These are phyloP conservation scores for Colletotrichum tabaci DNA, from an alignment of 2,329 filamentous ascomycete species.

Conservation along the genomic window DNA sequence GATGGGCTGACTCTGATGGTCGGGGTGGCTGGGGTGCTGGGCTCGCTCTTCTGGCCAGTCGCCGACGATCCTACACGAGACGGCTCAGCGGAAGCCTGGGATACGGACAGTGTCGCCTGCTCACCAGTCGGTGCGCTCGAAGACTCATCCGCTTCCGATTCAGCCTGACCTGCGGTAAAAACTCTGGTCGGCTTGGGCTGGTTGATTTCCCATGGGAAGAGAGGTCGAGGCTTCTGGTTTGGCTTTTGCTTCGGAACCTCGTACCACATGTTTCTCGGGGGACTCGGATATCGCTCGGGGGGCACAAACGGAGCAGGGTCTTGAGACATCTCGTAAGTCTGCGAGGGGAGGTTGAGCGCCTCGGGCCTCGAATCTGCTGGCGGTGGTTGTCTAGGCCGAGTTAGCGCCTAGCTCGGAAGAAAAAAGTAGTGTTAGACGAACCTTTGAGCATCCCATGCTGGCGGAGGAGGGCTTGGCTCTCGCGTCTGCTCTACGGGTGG, in stretches of 20 bases:
- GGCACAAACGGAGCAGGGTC: constrained; percentile 83
- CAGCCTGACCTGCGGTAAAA: constrained; percentile 61
- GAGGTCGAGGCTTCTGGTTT: constrained; percentile 72
- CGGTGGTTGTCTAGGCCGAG: constrained; percentile 71
- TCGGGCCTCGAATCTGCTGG: constrained; percentile 82
- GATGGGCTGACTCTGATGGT: constrained; percentile 62
- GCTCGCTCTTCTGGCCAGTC: constrained; percentile 55
- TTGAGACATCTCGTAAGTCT: constrained; percentile 87
- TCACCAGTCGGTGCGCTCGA: constrained; percentile 47
- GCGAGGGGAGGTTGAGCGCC: constrained; percentile 84
- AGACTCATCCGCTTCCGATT: constrained; percentile 47
- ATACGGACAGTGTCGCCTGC: constrained; percentile 42
- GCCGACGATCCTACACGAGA: constrained; percentile 53
- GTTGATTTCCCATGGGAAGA: constrained; percentile 93
- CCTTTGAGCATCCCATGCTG: constrained; percentile 70
- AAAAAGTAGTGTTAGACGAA: constrained; percentile 48
- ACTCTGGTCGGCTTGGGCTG: constrained; percentile 75
- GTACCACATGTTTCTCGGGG: constrained; percentile 91
- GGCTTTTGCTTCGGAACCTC: constrained; percentile 77
- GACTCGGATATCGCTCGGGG: constrained; percentile 83
- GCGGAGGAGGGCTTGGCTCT: constrained; percentile 53
- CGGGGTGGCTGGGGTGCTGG: constrained; percentile 64
- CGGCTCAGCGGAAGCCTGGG: constrained; percentile 50
- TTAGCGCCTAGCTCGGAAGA: constrained; percentile 21
- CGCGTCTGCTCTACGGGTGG: constrained; percentile 53